Conservation (phyloP, 2,329 filamentous ascomycete genomes). For the Ascosphaera apis region DNA sequence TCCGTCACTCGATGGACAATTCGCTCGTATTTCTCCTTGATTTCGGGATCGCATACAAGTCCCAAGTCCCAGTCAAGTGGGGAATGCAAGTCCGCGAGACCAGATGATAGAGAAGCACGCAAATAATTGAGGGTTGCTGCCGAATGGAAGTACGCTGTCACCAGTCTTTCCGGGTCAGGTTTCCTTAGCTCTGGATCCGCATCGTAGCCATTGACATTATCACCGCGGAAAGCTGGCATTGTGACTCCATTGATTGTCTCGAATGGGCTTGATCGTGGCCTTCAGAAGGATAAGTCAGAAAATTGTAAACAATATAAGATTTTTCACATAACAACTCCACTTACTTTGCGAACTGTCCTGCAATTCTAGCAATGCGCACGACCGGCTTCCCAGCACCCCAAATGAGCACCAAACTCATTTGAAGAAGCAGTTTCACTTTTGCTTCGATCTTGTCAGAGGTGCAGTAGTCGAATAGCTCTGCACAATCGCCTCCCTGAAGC, state of each 20-base stretch:
- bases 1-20: constrained; percentile 77
- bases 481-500: constrained; percentile 77
- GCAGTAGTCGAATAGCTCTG: constrained; percentile 94
- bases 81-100: constrained; percentile 80
- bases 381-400: constrained; percentile 65
- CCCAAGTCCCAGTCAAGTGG: constrained; percentile 89
- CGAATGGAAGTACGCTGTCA: constrained; percentile 87
- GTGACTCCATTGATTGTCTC: constrained; percentile 60
- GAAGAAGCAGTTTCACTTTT: constrained; percentile 87
- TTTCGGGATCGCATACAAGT: constrained; percentile 60
- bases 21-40: constrained; percentile 65
- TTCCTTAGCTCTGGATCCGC: constrained; percentile 42
- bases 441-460: constrained; percentile 71
- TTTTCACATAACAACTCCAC: constrained; percentile 1
- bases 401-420: constrained; percentile 91
- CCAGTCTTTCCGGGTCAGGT: constrained; percentile 62
- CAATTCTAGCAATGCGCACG: constrained; percentile 85
- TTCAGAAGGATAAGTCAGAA: constrained; percentile 4
- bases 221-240: constrained; percentile 77
- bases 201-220: constrained; percentile 78
- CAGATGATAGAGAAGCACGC: constrained; percentile 58
- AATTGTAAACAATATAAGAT: not conserved
- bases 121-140: constrained; percentile 89
- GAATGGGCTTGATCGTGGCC: constrained; percentile 63
- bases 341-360: constrained; percentile 82